Evolutionary conservation across 1,284 basidiomycete species (phyloP).

Genomic region (Apiotrichum laibachii): DNA sequence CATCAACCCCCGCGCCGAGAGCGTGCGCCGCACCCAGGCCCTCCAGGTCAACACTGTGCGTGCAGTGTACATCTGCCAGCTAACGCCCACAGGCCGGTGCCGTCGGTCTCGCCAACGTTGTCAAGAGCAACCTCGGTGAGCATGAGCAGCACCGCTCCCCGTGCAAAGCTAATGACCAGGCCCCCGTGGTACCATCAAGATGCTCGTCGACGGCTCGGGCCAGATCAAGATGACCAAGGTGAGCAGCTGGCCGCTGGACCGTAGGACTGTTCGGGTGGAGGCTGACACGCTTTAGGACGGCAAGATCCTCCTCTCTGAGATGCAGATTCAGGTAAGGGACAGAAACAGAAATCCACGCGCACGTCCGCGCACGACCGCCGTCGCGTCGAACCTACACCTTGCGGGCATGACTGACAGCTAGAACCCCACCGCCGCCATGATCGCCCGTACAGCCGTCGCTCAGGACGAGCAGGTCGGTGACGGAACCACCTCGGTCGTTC

Average conservation of each 20-base stretch:
- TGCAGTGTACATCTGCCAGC: conserved; percentile 10
- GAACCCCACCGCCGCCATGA: conserved; percentile 99
- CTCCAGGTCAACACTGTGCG: conserved; percentile 71
- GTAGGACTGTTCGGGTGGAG: neutral
- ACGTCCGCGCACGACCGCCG: too few relatives aligned
- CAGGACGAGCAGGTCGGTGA: conserved; percentile 99
- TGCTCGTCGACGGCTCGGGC: conserved; percentile 98
- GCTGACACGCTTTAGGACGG: conserved; percentile 62
- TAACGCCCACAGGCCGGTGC: conserved; percentile 61
- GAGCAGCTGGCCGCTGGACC: conserved; percentile 8
- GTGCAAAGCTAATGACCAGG: conserved; percentile 56
- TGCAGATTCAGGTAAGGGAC: conserved; percentile 82
- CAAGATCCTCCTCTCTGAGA: conserved; percentile 96
- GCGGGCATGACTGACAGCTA: conserved; percentile 26
- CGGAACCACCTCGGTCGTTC: conserved; percentile 95
- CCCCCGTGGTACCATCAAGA: conserved; percentile 93
- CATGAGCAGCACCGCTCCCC: conserved; percentile 10
- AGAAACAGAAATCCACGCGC: too few relatives aligned
- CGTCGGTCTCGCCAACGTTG: conserved; percentile 94
- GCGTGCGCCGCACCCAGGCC: conserved; percentile 84
- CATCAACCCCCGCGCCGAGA: conserved; percentile 94
- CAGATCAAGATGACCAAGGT: conserved; percentile 99
- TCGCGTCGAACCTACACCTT: too few relatives aligned
- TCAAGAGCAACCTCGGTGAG: conserved; percentile 91
- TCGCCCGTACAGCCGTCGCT: conserved; percentile 94